Evolutionary conservation across 352 stramenopile species (phyloP).

Genomic region (Sclerospora graminicola): DNA sequence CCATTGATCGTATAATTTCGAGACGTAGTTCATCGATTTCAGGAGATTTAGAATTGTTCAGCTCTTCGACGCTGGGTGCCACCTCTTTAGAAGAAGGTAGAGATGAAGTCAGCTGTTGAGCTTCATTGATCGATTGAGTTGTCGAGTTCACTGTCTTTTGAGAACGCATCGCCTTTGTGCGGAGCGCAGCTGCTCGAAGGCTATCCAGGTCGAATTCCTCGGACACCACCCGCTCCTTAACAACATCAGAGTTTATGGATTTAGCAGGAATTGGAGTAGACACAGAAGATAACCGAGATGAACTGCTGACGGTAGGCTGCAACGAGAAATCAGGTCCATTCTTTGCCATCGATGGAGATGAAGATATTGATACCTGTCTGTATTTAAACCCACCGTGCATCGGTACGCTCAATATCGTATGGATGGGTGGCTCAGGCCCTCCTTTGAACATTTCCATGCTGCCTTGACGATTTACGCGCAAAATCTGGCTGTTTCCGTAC

Average conservation of each 20-base stretch:
- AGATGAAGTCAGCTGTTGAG: slow-evolving; percentile 1
- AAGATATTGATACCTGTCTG: slow-evolving; percentile 16
- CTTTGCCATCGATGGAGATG: slow-evolving; percentile 1
- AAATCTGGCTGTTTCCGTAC: slow-evolving; percentile 47
- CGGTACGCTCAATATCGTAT: not conserved
- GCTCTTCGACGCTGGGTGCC: not conserved
- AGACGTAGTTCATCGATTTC: slow-evolving; percentile 33
- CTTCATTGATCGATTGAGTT: not conserved
- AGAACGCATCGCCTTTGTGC: slow-evolving; percentile 46
- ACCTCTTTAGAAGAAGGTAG: slow-evolving; percentile 2
- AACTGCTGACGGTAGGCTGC: slow-evolving; percentile 9
- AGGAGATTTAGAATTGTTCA: slow-evolving; percentile 8
- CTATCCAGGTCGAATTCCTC: slow-evolving; percentile 47
- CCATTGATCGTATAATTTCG: slow-evolving; percentile 41
- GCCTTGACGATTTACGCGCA: slow-evolving; percentile 65
- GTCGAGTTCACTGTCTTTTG: slow-evolving; percentile 3
- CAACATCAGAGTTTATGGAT: not conserved
- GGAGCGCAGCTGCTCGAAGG: slow-evolving; percentile 52
- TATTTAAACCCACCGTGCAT: slow-evolving; percentile 36
- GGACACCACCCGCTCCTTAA: slow-evolving; percentile 5
- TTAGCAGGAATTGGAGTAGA: not conserved
- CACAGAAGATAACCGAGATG: too few relatives aligned
- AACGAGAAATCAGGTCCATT: slow-evolving; percentile 3
- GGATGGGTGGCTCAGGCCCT: slow-evolving; percentile 3
- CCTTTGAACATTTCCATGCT: slow-evolving; percentile 39